Evolutionary conservation across 257 asterid genomes (phyloP).

Genomic region (Nicotiana noctiflora): DNA sequence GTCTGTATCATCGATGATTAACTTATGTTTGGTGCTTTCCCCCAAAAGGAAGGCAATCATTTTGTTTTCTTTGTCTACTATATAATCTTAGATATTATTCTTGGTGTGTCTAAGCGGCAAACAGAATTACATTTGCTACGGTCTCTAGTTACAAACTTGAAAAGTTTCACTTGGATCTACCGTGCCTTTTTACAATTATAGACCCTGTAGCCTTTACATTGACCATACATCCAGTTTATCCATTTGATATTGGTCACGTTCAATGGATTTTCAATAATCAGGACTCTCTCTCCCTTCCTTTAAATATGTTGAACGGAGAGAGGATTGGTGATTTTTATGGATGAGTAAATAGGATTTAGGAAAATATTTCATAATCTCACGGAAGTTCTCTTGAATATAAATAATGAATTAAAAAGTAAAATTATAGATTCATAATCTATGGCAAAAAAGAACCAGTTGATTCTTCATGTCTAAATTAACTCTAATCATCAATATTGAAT

Average conservation of each 20-base stretch:
- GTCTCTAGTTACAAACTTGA: not conserved
- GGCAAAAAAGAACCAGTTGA: too few species aligned
- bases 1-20: not conserved
- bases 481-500: not conserved
- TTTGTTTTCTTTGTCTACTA: not conserved
- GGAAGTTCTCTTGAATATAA: not conserved
- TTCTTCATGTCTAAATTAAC: not conserved
- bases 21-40: not conserved
- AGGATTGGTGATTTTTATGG: not conserved
- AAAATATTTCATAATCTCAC: not conserved
- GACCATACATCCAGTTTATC: not conserved
- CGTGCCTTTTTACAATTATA: too few species aligned
- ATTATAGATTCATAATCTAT: not conserved
- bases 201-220: not conserved
- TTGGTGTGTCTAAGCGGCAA: conserved; percentile 5
- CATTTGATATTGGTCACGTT: not conserved
- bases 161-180: not conserved
- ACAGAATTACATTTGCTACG: not conserved
- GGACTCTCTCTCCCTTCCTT: not conserved
- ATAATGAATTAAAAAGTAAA: too few species aligned
- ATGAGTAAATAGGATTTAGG: not conserved
- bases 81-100: not conserved
- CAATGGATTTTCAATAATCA: not conserved
- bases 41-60: not conserved
- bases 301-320: not conserved